These are phyloP conservation scores for Abrus pulchellus DNA, from an alignment of 306 rosid genomes.

Conservation along the genomic window DNA sequence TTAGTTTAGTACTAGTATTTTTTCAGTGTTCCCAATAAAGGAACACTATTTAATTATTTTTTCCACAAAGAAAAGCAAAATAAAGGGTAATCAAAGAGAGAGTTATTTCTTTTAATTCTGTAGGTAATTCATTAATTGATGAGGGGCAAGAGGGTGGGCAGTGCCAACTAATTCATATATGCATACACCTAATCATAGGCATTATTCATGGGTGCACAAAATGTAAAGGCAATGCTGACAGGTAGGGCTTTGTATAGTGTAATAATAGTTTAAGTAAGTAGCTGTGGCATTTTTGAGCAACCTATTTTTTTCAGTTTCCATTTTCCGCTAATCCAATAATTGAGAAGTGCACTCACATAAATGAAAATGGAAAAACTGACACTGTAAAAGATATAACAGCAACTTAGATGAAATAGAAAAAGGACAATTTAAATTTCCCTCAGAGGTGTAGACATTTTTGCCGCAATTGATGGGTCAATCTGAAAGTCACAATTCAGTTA, in stretches of 20 bases:
- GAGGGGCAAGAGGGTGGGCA: slow-evolving; percentile 34
- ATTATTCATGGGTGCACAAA: slow-evolving; percentile 44
- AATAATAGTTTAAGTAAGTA: slow-evolving; percentile 20
- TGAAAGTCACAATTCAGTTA: slow-evolving; percentile 36
- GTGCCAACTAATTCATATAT: slow-evolving; percentile 43
- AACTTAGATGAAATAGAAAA: slow-evolving; percentile 37
- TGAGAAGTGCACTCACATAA: slow-evolving; percentile 27
- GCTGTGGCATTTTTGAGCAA: slow-evolving; percentile 14
- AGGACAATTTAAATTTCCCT: slow-evolving; percentile 41
- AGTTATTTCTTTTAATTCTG: not conserved
- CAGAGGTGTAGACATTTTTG: slow-evolving; percentile 38
- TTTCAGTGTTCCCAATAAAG: slow-evolving; percentile 3
- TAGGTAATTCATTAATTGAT: slow-evolving; percentile 35
- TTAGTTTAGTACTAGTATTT: not conserved
- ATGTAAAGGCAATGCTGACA: slow-evolving; percentile 38
- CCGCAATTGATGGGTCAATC: slow-evolving; percentile 46
- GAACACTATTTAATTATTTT: not conserved
- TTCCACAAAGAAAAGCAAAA: slow-evolving; percentile 21
- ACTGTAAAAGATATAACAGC: slow-evolving; percentile 23
- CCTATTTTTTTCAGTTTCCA: slow-evolving; percentile 27
- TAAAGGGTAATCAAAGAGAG: not conserved
- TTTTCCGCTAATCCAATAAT: slow-evolving; percentile 47
- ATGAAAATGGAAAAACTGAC: slow-evolving; percentile 33
- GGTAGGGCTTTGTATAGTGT: slow-evolving; percentile 8
- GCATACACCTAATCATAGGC: slow-evolving; percentile 42